phyloP scores from a whole-genome alignment of 495 filamentous ascomycete species.

The Paragyromitra xinjiangensis region DNA sequence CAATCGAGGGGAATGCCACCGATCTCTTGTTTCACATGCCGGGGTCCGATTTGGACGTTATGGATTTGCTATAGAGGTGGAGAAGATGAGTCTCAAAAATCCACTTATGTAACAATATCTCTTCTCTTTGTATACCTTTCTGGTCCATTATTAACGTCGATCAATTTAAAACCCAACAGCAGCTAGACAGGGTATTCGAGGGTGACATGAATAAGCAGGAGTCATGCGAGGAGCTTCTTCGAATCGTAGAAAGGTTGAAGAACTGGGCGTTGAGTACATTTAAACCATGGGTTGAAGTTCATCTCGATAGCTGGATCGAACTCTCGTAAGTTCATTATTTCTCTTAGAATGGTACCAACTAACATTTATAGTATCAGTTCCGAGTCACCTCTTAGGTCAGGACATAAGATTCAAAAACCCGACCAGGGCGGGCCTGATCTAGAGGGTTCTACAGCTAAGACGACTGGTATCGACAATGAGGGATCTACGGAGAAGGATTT shows the following conservation, averaged over 20 bases:
- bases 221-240: conserved; percentile 16
- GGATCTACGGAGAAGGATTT: background rate
- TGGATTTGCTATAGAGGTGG: conserved; percentile 14
- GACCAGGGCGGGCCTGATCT: no score
- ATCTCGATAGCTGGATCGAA: background rate
- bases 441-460: background rate
- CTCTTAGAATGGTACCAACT: background rate
- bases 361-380: background rate
- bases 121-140: no score
- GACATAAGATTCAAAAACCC: background rate
- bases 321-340: background rate
- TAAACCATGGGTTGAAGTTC: background rate
- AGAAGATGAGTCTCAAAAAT: background rate
- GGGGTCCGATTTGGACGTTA: background rate
- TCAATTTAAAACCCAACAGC: background rate
- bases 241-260: conserved; percentile 10
- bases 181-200: background rate
- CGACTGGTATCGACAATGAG: background rate
- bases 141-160: background rate
- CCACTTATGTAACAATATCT: conserved; percentile 20
- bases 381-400: background rate
- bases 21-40: conserved; percentile 23
- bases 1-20: background rate
- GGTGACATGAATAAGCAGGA: conserved; percentile 9
- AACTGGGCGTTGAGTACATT: conserved; percentile 12